Base-by-base conservation (phyloP, 352 stramenopile species). In the Halophytophthora batemanensis region DNA sequence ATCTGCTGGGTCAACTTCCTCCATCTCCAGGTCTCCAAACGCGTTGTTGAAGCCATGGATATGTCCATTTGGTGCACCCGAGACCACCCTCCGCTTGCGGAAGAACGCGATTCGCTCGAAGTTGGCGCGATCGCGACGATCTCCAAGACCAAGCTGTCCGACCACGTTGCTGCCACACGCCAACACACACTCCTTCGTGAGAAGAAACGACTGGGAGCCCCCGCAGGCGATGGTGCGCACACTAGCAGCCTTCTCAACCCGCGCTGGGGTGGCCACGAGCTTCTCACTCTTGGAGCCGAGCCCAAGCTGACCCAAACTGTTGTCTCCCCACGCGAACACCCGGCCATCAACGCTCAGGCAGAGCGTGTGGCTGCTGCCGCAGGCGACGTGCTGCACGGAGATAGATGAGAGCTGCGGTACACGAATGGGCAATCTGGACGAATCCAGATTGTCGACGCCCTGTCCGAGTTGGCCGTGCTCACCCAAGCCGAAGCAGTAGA, bases 281-380 rank as follows among this genome's bases (percentile, higher is more conserved):
- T 74, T 67, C 12, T 41, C 13, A 21, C 37, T 56, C 50, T 66
- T 76, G 18, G 29, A 43, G 10, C 72, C 71, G 31, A 81, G 61
- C 49, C 77, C 71, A 4, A 90, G 51, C 46, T 90, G 77, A 0
- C 80, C 80, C 39, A 45, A 82, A 2, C 56, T 62, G 45, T 88
- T 90, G 50, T 88, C 77, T 1, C 79, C 77, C 79, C 79, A 90
- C 7, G 66, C 65, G 28, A 76, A 90, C 4, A 86, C 66, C 14
- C 74, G 72, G 10, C 68, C 70, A 34, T 86, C 74, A 3, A 58
- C 66, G 13, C 69, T 83, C 49, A 86, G 51, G 34, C 74, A 88
- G 18, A 90, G 44, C 5, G 79, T 88, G 54, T 90, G 79, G 39
- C 81, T 72, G 45, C 59, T 66, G 0, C 76, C 79, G 42, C 79